phyloP scores from a whole-genome alignment of 1,284 basidiomycete species.

The Peniophora sp. region DNA sequence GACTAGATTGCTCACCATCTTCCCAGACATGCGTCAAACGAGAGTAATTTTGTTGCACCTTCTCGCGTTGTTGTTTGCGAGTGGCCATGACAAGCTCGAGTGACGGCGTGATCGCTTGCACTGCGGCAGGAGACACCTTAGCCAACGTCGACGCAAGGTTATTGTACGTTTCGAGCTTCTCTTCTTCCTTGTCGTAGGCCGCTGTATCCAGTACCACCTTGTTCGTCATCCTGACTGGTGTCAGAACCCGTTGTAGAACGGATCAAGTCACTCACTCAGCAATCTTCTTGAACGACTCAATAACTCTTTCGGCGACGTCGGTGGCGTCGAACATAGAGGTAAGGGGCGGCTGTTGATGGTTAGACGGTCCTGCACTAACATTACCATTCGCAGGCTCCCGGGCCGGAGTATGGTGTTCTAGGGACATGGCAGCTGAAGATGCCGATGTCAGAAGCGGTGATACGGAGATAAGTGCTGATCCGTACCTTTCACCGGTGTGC shows the following conservation, averaged over 20 bases:
- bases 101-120: slow-evolving; percentile 32
- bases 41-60: slow-evolving; percentile 27
- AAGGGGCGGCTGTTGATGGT: background rate
- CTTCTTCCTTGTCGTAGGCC: slow-evolving; percentile 31
- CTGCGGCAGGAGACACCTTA: slow-evolving; percentile 31
- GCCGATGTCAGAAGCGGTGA: background rate
- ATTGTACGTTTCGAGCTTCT: slow-evolving; percentile 35
- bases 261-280: slow-evolving; percentile 27
- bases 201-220: slow-evolving; percentile 33
- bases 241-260: background rate
- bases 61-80: slow-evolving; percentile 34
- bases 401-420: background rate
- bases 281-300: slow-evolving; percentile 24
- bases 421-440: background rate
- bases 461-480: background rate
- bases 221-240: slow-evolving; percentile 31
- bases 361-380: background rate
- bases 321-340: background rate
- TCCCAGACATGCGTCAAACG: slow-evolving; percentile 36
- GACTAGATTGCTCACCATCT: slow-evolving; percentile 11
- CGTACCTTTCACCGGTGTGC: too few relatives aligned
- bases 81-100: slow-evolving; percentile 34
- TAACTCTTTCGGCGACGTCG: slow-evolving; percentile 3
- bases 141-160: slow-evolving; percentile 38
- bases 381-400: background rate